Percentiles rank a stretch among this genome's conserved stretches.
Evolutionary conservation across 2,329 filamentous ascomycete species (phyloP).

Genomic region (Ophiocordyceps camponoti-leonardi): DNA sequence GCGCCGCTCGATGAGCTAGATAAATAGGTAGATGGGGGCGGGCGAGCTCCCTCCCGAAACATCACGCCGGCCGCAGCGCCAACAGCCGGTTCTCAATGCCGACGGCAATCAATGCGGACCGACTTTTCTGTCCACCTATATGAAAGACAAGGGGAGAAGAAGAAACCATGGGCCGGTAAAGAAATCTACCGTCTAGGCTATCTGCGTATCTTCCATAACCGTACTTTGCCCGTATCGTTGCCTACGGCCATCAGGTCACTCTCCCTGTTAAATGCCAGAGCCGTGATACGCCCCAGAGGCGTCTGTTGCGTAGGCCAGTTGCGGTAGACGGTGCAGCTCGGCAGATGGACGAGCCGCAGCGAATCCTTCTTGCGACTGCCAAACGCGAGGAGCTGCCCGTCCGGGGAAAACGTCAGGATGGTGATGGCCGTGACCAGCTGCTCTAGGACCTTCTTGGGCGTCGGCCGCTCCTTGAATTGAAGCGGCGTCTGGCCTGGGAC

Average conservation of each 20-base stretch:
- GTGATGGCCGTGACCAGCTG: conserved; percentile 79
- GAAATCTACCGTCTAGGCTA: conserved; percentile 17
- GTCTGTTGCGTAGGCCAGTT: conserved; percentile 95
- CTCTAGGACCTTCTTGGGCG: conserved; percentile 58
- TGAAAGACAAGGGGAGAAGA: too few species aligned
- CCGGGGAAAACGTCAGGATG: conserved; percentile 63
- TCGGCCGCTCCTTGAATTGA: conserved; percentile 47
- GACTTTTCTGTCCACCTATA: too few species aligned
- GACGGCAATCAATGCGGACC: too few species aligned
- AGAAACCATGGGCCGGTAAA: background rate
- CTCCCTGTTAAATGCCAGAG: conserved; percentile 48
- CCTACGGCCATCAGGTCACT: conserved; percentile 66
- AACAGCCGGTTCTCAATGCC: too few species aligned
- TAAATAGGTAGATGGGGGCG: too few species aligned
- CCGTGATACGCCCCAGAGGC: conserved; percentile 67
- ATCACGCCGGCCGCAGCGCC: too few species aligned
- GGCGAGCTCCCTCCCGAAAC: too few species aligned
- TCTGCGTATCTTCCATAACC: conserved; percentile 73
- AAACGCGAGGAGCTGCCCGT: conserved; percentile 80
- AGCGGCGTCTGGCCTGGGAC: conserved; percentile 19
- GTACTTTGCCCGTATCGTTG: conserved; percentile 76
- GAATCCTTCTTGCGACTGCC: conserved; percentile 80
- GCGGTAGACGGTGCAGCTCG: conserved; percentile 81
- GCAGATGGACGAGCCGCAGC: conserved; percentile 72
- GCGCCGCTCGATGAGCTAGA: too few species aligned